These are phyloP conservation scores for Phialophora macrospora DNA, from an alignment of 2,329 filamentous ascomycete genomes.

Conservation along the genomic window DNA sequence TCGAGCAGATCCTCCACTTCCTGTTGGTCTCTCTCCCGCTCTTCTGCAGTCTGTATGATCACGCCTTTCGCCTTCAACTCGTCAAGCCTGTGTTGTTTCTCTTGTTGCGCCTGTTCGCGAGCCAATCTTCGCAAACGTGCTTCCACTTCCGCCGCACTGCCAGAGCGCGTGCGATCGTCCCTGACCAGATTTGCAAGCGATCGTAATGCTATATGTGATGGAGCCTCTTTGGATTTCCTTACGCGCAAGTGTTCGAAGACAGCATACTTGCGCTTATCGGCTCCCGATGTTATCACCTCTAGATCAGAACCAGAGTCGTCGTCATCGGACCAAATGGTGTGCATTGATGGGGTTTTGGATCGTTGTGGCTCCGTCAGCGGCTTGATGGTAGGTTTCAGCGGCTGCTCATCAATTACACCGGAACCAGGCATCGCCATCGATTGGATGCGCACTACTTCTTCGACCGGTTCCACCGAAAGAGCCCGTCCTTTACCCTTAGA, in stretches of 20 bases:
- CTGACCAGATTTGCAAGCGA: slow-evolving; percentile 75
- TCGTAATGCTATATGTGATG: slow-evolving; percentile 70
- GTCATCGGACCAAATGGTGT: not conserved
- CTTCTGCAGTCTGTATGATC: slow-evolving; percentile 80
- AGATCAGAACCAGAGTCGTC: slow-evolving; percentile 58
- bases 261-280: slow-evolving; percentile 52
- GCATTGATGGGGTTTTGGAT: not conserved
- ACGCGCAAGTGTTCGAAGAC: slow-evolving; percentile 73
- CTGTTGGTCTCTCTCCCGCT: slow-evolving; percentile 79
- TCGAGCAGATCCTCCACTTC: slow-evolving; percentile 88
- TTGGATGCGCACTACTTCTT: slow-evolving; percentile 1
- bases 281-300: slow-evolving; percentile 61
- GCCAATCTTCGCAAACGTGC: slow-evolving; percentile 71
- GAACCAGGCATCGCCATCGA: not conserved
- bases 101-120: slow-evolving; percentile 76
- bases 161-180: slow-evolving; percentile 54
- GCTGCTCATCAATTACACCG: not conserved
- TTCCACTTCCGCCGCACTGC: slow-evolving; percentile 74
- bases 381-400: slow-evolving; percentile 18
- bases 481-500: slow-evolving; percentile 69
- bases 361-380: slow-evolving; percentile 14
- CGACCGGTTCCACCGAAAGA: slow-evolving; percentile 30
- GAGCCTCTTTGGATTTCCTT: slow-evolving; percentile 66
- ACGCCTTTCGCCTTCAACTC: slow-evolving; percentile 79
- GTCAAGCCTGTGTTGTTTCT: slow-evolving; percentile 77